Conservation (phyloP, 164 flowering plant genomes). For the Annona cherimola region DNA sequence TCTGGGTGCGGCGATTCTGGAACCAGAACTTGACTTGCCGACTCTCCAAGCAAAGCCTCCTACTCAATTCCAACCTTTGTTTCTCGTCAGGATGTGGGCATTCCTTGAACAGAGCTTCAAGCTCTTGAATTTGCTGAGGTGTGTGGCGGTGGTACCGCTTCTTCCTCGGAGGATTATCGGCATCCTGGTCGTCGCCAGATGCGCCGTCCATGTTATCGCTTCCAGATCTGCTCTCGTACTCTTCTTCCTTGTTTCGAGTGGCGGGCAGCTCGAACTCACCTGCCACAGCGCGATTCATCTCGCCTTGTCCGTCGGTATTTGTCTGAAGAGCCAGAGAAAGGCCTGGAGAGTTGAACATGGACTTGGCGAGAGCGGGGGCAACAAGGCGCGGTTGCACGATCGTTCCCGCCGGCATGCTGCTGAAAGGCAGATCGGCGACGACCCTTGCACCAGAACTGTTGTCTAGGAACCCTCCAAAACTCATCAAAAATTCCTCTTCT, state of each 20-base stretch:
- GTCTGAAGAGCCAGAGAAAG: too few relatives aligned
- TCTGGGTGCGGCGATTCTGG: slow-evolving; percentile 92
- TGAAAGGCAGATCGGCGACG: too few relatives aligned
- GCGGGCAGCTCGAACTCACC: slow-evolving; percentile 33
- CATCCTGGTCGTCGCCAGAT: slow-evolving; percentile 83
- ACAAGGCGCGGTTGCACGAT: too few relatives aligned
- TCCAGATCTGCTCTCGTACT: slow-evolving; percentile 94
- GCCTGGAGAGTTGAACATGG: too few relatives aligned
- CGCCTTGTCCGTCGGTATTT: slow-evolving; percentile 62
- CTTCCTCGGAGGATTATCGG: slow-evolving; percentile 75
- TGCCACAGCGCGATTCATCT: slow-evolving; percentile 42
- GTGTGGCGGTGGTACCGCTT: slow-evolving; percentile 97
- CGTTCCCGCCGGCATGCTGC: too few relatives aligned
- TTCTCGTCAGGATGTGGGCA: slow-evolving; percentile 99
- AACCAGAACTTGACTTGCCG: slow-evolving; percentile 99
- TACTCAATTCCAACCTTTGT: slow-evolving; percentile 84
- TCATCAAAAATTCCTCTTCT: too few relatives aligned
- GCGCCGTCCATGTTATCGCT: slow-evolving; percentile 88
- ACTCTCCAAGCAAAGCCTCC: slow-evolving; percentile 68
- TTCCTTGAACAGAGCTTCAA: slow-evolving; percentile 90
- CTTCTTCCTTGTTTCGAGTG: slow-evolving; percentile 67
- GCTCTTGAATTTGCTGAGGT: slow-evolving; percentile 98
- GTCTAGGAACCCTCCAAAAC: too few relatives aligned
- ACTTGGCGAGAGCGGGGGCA: too few relatives aligned
- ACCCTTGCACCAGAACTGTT: too few relatives aligned